Evolutionary conservation across 805 yeast species (phyloP).

Genomic region (Metschnikowia aberdeeniae): DNA sequence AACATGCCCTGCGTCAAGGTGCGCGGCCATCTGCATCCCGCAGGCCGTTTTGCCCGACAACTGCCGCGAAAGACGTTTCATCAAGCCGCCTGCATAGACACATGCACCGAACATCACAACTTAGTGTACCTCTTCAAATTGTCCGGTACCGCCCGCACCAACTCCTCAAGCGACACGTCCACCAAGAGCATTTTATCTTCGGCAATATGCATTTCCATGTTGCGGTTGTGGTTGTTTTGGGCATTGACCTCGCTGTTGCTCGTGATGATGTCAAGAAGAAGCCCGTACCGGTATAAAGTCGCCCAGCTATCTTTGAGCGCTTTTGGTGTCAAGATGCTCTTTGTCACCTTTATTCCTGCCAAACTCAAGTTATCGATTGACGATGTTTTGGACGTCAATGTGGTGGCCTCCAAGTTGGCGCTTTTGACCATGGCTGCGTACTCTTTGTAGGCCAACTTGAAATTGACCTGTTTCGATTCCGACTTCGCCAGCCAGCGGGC

Average conservation of each 20-base stretch:
- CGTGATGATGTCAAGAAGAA: conserved; percentile 48
- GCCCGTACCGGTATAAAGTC: conserved; percentile 49
- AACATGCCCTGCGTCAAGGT: not conserved
- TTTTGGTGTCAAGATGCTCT: conserved; percentile 56
- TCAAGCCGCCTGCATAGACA: not conserved
- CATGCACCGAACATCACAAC: conserved; percentile 8
- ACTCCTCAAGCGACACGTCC: conserved; percentile 50
- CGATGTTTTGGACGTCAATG: conserved; percentile 25
- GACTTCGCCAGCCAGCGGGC: conserved; percentile 65
- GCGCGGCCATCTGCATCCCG: not conserved
- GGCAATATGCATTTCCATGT: conserved; percentile 31
- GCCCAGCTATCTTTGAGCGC: conserved; percentile 76
- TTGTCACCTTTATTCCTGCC: conserved; percentile 31
- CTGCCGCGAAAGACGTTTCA: not conserved
- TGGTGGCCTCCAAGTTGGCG: conserved; percentile 35
- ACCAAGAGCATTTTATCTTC: conserved; percentile 49
- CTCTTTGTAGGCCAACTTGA: conserved; percentile 75
- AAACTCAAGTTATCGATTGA: conserved; percentile 34
- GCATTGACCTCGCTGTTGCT: conserved; percentile 38
- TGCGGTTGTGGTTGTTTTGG: conserved; percentile 24
- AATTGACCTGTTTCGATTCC: conserved; percentile 59
- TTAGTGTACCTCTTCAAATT: conserved; percentile 12
- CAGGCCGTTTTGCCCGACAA: not conserved
- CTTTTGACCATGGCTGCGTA: conserved; percentile 53
- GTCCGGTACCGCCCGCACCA: conserved; percentile 27